Conservation (phyloP, 73 alveolate genomes). For the Tetrahymena elliotti region DNA sequence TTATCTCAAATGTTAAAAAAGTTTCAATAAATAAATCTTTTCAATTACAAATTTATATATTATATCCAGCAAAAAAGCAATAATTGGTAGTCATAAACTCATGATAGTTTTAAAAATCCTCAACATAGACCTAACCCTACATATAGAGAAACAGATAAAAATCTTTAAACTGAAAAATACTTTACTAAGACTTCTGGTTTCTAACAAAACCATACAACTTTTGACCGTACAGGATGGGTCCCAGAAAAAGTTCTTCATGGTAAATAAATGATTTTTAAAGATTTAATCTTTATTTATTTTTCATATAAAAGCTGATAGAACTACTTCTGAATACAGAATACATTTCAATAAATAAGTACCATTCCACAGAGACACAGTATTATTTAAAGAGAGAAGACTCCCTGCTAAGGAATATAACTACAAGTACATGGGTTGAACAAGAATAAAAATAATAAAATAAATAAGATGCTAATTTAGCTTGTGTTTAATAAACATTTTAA, state of each 20-base stretch:
- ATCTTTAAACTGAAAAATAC: background rate
- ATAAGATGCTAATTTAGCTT: background rate
- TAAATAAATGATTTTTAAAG: background rate
- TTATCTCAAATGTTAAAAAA: background rate
- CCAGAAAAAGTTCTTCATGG: background rate
- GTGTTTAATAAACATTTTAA: background rate
- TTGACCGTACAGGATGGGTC: background rate
- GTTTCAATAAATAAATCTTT: background rate
- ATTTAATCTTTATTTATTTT: background rate
- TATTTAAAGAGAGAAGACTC: background rate
- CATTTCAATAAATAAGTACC: background rate
- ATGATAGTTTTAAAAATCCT: background rate
- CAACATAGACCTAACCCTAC: background rate
- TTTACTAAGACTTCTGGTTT: background rate
- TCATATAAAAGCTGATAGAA: background rate
- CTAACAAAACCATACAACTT: background rate
- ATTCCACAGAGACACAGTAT: background rate
- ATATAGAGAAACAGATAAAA: background rate
- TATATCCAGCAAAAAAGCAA: background rate
- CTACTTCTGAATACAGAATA: background rate
- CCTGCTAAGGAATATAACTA: background rate
- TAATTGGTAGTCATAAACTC: background rate
- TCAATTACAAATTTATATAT: too few species aligned
- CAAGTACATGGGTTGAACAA: background rate
- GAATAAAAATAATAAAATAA: background rate